Evolutionary conservation across 202 grass and related monocot species (phyloP), one percentile per base, ranked within the genome.

Genomic region (Hordeum pubiflorum): DNA sequence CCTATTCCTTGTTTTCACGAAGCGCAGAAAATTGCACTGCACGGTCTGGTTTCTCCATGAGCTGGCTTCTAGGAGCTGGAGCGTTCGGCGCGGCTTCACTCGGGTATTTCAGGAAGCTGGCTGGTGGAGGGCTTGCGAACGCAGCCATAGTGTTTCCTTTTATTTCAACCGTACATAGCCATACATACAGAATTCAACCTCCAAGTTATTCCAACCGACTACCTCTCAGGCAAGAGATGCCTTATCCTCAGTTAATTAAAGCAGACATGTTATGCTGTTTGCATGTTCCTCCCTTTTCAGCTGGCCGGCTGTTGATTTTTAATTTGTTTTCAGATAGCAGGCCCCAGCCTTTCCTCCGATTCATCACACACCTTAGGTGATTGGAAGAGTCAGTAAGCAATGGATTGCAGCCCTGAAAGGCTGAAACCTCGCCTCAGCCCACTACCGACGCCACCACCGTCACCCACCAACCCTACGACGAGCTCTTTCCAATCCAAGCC

Each of bases 351-450:
- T 89, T 82, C 66, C 67, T 74, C 31, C 27, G 52, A 78, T 68
- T 86, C 58, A 82, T 86, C 48, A 79, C 66, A 78, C 66, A 33
- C 48, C 79, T 10, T 41, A 29, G 13, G 38, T 74, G 59, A 78
- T 29, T 63, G 58, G 65, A 76, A 79, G 75, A 67, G 83, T 74
- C 83, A 46, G 31, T 71, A 58, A 67, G 60, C 74, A 86, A 89
- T 64, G 63, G 74, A 89, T 86, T 79, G 83, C 87, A 74, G 31
- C 83, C 67, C 54, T 82, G 83, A 89, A 86, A 61, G 5, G 31
- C 31, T 5, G 4, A 32, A 32, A 4, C 74, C 5, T 58, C 62
- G 41, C 69, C 22, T 66, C 78, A 32, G 58, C 79, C 83, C 87
- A 89, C 59, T 86, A 69, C 79, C 79, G 57, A 62, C 27, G 38